Evolutionary conservation across 805 yeast genomes (phyloP).

Genomic region (Teunomyces atbi): DNA sequence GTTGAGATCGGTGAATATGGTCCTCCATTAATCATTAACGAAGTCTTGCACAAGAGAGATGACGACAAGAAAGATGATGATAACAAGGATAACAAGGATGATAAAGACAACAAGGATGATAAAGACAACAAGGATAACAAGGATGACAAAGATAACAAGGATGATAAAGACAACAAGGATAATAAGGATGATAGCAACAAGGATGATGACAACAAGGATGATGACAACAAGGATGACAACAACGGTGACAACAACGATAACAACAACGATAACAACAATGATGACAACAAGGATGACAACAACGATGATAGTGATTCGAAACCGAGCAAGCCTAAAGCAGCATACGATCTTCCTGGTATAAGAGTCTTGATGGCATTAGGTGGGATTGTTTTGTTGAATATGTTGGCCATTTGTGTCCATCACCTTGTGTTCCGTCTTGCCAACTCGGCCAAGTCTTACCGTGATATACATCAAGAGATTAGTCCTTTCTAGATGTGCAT

Average conservation of each 20-base stretch:
- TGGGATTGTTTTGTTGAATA: conserved; percentile 34
- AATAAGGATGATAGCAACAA: not conserved
- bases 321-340: conserved; percentile 5
- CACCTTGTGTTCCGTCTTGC: conserved; percentile 24
- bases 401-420: conserved; percentile 36
- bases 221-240: not conserved
- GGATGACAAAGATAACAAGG: not conserved
- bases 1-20: not conserved
- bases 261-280: not conserved
- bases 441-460: conserved; percentile 1
- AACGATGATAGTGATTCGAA: not conserved
- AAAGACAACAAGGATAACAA: not conserved
- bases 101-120: not conserved
- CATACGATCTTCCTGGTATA: conserved; percentile 24
- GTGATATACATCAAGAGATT: conserved; percentile 2
- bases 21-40: not conserved
- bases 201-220: not conserved
- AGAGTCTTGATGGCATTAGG: conserved; percentile 34
- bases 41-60: not conserved
- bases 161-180: not conserved
- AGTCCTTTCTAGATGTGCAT: conserved; percentile 1
- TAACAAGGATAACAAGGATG: not conserved
- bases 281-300: not conserved
- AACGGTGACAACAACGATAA: not conserved
- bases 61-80: conserved; percentile 2